Evolutionary conservation across 768 basidiomycete species (phyloP), one percentile per base, ranked within the genome.

Genomic region (Lactifluus subvellereus): DNA sequence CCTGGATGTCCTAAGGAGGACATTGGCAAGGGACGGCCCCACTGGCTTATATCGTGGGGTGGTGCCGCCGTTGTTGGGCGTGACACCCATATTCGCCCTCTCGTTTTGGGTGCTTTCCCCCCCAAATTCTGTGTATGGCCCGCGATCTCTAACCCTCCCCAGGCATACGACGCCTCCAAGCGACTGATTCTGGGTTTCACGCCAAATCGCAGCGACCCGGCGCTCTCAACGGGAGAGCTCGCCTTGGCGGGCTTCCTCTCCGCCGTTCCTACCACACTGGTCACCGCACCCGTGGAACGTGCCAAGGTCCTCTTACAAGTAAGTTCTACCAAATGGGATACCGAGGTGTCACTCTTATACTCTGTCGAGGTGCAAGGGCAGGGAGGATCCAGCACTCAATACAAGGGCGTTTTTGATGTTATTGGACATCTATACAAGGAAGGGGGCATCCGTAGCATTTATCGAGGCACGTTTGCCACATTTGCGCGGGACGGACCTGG

Each of bases 31-130:
- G 61, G 97, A 98, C 82, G 97, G 97, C 50, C 68, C 90, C 49
- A 80, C 79, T 55, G 97, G 97, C 33, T 71, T 96, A 72, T 96
- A 94, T 71, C 89, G 93, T 65, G 94, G 93, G 40, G 93, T 98
- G 77, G 89, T 95, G 4, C 94, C 95, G 38, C 95, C 95, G 49
- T 75, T 98, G 61, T 77, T 97, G 35, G 94, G 96, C 33, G 93
- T 99, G 33, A 98, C 97, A 5, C 97, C 97, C 38, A 98, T 98
- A 71, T 99, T 99, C 70, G 97, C 97, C 4, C 78, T 98, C 35
- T 96, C 94, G 4, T 98, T 99, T 80, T 98, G 95, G 95, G 95
- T 94, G 74, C 61, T 82, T 68, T 13, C 20, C 47, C 18, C 13
- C 32, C 2, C 6, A 47, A 20, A 0, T 47, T 45, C 5, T 45